Evolutionary conservation across 2,329 filamentous ascomycete genomes (phyloP), one percentile per base, ranked within the genome.

Genomic region (Neospermospora avenae): DNA sequence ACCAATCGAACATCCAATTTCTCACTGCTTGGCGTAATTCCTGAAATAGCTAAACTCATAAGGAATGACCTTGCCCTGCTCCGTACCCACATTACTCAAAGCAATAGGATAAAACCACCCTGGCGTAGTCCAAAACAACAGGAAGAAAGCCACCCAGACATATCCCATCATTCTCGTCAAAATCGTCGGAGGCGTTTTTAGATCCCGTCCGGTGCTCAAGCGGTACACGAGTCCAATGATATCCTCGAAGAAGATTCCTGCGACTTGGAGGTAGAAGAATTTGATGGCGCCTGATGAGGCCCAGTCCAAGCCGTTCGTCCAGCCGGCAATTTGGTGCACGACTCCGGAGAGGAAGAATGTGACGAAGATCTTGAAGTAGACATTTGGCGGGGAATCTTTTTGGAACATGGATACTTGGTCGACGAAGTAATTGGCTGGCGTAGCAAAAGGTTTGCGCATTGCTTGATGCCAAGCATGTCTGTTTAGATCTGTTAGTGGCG

Each of bases 231-330:
- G 58, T 46, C 70, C 67, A 7, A 70, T 59, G 1, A 49, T 51
- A 51, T 74, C 72, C 59, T 74, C 73, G 31, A 73, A 61, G 56
- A 73, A 63, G 10, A 73, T 66, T 0, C 67, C 72, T 3, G 70
- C 4, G 0, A 62, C 56, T 6, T 68, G 66, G 1, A 63, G 61
- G 25, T 53, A 39, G 52, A 73, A 74, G 34, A 70, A 72, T 2
- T 58, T 13, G 25, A 70, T 48, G 0, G 69, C 56, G 3, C 69
- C 65, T 1, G 64, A 67, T 8, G 55, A 18, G 0, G 66, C 37
- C 1, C 53, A 53, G 3, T 67, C 56, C 1, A 72, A 58, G 1
- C 63, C 64, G 11, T 64, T 56, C 4, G 60, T 20, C 8, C 57
- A 35, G 28, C 72, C 65, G 10, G 59, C 22, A 1, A 66, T 10